Percentiles rank a stretch among this genome's conserved stretches.
Evolutionary conservation across 257 asterid species (phyloP).

Genomic region (Solanum ossicruentum): DNA sequence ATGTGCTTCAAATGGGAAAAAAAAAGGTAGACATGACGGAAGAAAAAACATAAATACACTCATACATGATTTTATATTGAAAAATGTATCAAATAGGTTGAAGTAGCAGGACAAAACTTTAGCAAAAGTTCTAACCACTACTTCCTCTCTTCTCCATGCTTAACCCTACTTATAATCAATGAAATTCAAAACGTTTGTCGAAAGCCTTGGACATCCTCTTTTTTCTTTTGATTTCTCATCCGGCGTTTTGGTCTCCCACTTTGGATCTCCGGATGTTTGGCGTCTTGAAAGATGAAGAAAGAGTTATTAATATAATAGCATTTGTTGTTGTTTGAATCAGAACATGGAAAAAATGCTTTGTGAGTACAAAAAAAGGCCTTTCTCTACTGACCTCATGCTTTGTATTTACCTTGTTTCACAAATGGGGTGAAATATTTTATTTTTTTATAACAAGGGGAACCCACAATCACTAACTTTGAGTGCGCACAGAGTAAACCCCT

Average conservation of each 20-base stretch:
- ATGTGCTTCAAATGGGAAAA: neutral
- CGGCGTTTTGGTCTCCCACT: neutral
- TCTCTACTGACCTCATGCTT: neutral
- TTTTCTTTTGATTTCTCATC: neutral
- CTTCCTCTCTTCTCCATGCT: neutral
- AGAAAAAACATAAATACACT: neutral
- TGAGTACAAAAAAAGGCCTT: neutral
- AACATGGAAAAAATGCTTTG: neutral
- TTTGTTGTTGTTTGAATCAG: neutral
- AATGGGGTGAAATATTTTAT: neutral
- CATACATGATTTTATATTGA: neutral
- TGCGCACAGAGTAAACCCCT: too few relatives aligned
- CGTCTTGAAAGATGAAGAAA: neutral
- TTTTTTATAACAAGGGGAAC: too few relatives aligned
- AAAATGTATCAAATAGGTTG: neutral
- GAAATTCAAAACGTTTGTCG: neutral
- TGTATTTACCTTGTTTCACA: neutral
- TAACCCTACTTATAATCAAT: neutral
- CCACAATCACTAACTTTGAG: too few relatives aligned
- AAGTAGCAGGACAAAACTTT: neutral
- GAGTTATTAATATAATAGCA: neutral
- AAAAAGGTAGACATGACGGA: neutral
- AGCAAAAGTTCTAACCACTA: neutral
- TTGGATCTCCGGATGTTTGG: neutral
- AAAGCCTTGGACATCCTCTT: neutral